phyloP scores from a whole-genome alignment of 305 asterid genomes.

The Fraxinus floribunda region DNA sequence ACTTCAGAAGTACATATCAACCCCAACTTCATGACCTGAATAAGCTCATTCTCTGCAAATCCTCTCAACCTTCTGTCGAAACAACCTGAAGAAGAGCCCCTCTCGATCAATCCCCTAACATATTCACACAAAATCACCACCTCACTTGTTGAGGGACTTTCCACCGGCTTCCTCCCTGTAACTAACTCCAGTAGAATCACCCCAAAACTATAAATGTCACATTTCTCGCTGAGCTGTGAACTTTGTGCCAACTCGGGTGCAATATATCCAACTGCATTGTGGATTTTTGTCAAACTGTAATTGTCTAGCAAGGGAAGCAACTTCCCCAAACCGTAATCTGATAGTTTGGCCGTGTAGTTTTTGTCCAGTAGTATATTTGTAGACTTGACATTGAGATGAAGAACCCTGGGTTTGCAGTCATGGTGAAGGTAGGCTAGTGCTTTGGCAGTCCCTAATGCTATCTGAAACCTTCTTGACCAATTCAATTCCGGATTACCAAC shows the following conservation, averaged over 20 bases:
- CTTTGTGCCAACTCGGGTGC: conserved; percentile 93
- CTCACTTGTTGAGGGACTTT: conserved; percentile 52
- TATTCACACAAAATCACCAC: conserved; percentile 73
- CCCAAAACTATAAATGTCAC: conserved; percentile 84
- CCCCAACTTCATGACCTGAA: conserved; percentile 89
- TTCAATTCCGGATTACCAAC: conserved; percentile 62
- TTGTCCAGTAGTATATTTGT: conserved; percentile 66
- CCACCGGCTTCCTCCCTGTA: conserved; percentile 86
- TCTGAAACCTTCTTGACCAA: conserved; percentile 73
- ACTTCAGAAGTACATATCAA: conserved; percentile 67
- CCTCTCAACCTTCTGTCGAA: conserved; percentile 72
- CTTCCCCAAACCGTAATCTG: conserved; percentile 71
- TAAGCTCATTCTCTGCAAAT: conserved; percentile 62
- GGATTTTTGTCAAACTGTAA: conserved; percentile 54
- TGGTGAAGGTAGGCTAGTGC: conserved; percentile 85
- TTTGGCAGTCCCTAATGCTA: conserved; percentile 74
- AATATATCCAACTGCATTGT: conserved; percentile 81
- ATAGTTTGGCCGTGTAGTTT: conserved; percentile 53
- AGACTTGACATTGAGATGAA: conserved; percentile 83
- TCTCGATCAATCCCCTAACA: conserved; percentile 64
- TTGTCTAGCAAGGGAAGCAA: conserved; percentile 60
- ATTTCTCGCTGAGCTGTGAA: conserved; percentile 60
- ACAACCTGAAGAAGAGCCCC: conserved; percentile 59
- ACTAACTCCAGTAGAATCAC: conserved; percentile 77
- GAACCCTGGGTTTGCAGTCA: conserved; percentile 78